Evolutionary conservation across 2,329 filamentous ascomycete species (phyloP), one percentile per base, ranked within the genome.

Genomic region (Coniella vitis): DNA sequence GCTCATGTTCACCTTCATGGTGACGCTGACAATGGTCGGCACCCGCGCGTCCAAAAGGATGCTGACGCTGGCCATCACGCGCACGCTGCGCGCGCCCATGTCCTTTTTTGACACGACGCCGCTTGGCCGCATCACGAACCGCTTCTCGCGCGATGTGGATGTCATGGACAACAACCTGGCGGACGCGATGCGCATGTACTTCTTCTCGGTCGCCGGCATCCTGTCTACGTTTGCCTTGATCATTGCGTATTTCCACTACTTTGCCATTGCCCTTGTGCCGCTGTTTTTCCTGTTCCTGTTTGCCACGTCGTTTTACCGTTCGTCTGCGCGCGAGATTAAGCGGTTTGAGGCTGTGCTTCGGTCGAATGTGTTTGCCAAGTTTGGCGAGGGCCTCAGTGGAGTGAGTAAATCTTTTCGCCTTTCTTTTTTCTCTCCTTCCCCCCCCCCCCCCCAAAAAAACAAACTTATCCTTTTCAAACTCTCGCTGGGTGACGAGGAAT

Each of bases 91-190:
- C 16, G 49, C 49, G 5, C 49, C 49, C 7, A 49, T 52, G 25
- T 48, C 49, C 22, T 52, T 86, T 64, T 86, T 86, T 64, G 83
- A 86, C 54, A 86, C 83, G 0, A 86, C 83, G 2, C 83, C 83
- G 0, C 70, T 86, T 2, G 83, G 83, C 16, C 75, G 83, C 4
- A 85, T 86, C 57, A 83, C 79, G 19, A 85, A 86, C 56, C 78
- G 82, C 21, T 85, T 86, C 60, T 83, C 81, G 14, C 84, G 83
- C 60, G 83, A 86, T 57, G 76, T 85, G 37, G 79, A 84, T 57
- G 79, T 79, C n/a, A 83, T 86, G 80, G 83, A 86, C 62, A 83
- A 83, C 59, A 77, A 75, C 16, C 68, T 85, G 13, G 77, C 78
- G 0, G 81, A 84, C 53, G 73, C 78, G 1, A 81, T 84, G 62